Percentiles rank a stretch among this genome's conserved stretches.
phyloP scores from a whole-genome alignment of 768 basidiomycete species.

The Suillus discolor region DNA sequence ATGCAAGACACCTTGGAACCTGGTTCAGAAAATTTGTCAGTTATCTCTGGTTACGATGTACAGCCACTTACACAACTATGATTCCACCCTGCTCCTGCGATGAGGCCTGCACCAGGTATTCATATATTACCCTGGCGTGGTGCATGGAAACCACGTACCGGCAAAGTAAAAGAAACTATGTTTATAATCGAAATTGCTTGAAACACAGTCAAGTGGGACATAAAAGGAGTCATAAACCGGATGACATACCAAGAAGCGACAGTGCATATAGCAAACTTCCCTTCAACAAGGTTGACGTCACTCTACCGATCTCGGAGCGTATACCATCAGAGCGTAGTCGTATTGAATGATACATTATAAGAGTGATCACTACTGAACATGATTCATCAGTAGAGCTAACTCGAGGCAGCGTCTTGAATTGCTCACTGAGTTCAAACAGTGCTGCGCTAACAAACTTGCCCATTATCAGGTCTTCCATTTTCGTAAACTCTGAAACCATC shows the following conservation, averaged over 20 bases:
- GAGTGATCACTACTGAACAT: conserved; percentile 5
- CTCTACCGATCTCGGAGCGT: not conserved
- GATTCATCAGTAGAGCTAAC: not conserved
- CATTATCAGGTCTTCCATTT: conserved; percentile 7
- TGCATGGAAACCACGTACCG: conserved; percentile 6
- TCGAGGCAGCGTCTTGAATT: not conserved
- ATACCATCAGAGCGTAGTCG: not conserved
- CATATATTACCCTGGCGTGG: not conserved
- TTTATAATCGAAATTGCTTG: conserved; percentile 10
- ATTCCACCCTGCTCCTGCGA: conserved; percentile 9
- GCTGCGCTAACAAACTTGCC: conserved; percentile 15
- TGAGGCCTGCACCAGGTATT: not conserved
- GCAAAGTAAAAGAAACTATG: conserved; percentile 12
- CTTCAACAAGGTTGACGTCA: conserved; percentile 7
- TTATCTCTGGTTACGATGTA: not conserved
- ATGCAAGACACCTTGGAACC: conserved; percentile 16
- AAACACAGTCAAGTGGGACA: not conserved
- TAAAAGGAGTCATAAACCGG: not conserved
- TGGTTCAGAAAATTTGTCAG: not conserved
- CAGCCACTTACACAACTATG: conserved; percentile 11
- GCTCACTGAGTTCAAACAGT: conserved; percentile 15
- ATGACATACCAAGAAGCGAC: conserved; percentile 12
- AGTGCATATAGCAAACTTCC: conserved; percentile 17
- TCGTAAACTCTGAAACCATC: not conserved
- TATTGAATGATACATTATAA: conserved; percentile 7